Evolutionary conservation across 441 rosid genomes (phyloP).

Genomic region (Populus hybrid): DNA sequence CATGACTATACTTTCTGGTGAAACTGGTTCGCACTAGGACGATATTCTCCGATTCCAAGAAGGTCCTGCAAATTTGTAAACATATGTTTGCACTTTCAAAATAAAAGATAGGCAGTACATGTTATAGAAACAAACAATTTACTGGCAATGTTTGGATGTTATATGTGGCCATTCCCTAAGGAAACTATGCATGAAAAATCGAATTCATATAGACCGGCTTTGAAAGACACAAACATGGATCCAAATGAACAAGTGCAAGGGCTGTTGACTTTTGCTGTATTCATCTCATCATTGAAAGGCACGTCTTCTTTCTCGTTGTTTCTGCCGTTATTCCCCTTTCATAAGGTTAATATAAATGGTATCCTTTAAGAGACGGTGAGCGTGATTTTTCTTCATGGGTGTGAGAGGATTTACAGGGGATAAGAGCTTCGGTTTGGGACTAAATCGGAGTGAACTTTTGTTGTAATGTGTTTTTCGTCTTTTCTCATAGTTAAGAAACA

Average conservation of each 20-base stretch:
- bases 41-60: slow-evolving; percentile 80
- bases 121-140: not conserved
- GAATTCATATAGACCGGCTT: not conserved
- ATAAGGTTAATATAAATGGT: not conserved
- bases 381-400: not conserved
- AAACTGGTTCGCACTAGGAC: slow-evolving; percentile 45
- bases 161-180: not conserved
- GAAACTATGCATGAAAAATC: not conserved
- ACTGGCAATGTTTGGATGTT: not conserved
- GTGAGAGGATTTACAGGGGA: not conserved
- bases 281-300: not conserved
- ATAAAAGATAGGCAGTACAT: slow-evolving; percentile 7
- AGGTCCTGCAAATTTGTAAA: slow-evolving; percentile 55
- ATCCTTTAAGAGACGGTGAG: not conserved
- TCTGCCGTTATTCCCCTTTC: not conserved
- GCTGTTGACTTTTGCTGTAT: not conserved
- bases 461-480: not conserved
- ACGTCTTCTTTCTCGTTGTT: not conserved
- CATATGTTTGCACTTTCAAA: slow-evolving; percentile 11
- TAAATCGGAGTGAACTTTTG: not conserved
- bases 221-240: not conserved
- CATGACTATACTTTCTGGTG: slow-evolving; percentile 26
- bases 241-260: not conserved
- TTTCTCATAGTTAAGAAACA: not conserved
- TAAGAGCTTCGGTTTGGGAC: not conserved